Evolutionary conservation across 352 stramenopile species (phyloP).

Genomic region (Phytophthora lateralis): DNA sequence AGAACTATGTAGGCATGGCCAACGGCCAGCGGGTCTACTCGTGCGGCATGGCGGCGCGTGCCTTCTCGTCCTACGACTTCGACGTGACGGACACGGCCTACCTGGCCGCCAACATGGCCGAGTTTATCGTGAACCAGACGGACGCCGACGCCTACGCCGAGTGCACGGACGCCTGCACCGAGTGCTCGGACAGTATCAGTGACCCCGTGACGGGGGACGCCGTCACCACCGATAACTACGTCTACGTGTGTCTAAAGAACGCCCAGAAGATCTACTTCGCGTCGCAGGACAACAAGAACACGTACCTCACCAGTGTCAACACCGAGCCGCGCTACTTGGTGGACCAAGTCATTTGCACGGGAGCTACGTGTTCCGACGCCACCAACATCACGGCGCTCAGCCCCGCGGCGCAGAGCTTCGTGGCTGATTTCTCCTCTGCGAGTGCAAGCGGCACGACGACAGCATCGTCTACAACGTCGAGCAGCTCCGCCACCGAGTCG

Average conservation of each 20-base stretch:
- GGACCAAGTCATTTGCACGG: constrained; percentile 57
- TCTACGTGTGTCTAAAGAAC: constrained; percentile 73
- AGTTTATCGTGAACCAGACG: constrained; percentile 46
- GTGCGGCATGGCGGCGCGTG: constrained; percentile 71
- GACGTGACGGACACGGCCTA: constrained; percentile 75
- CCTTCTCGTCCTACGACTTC: constrained; percentile 53
- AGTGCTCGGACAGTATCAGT: constrained; percentile 53
- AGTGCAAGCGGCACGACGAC: constrained; percentile 24
- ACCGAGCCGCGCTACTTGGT: constrained; percentile 56
- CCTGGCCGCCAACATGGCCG: constrained; percentile 78
- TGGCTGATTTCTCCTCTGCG: constrained; percentile 31
- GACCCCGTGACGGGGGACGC: constrained; percentile 68
- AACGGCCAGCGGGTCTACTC: constrained; percentile 77
- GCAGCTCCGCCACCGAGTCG: constrained; percentile 26
- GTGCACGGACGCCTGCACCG: constrained; percentile 45
- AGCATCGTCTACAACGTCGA: constrained; percentile 20
- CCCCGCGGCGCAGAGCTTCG: constrained; percentile 44
- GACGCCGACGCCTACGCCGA: constrained; percentile 40
- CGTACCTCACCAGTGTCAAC: constrained; percentile 70
- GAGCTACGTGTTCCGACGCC: constrained; percentile 58
- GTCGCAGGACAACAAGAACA: constrained; percentile 64
- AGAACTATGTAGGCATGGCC: constrained; percentile 61
- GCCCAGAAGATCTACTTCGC: constrained; percentile 89
- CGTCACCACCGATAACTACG: constrained; percentile 63
- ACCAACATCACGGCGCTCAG: constrained; percentile 64